phyloP scores from a whole-genome alignment of 495 filamentous ascomycete species.

The Penicillium antarcticum region DNA sequence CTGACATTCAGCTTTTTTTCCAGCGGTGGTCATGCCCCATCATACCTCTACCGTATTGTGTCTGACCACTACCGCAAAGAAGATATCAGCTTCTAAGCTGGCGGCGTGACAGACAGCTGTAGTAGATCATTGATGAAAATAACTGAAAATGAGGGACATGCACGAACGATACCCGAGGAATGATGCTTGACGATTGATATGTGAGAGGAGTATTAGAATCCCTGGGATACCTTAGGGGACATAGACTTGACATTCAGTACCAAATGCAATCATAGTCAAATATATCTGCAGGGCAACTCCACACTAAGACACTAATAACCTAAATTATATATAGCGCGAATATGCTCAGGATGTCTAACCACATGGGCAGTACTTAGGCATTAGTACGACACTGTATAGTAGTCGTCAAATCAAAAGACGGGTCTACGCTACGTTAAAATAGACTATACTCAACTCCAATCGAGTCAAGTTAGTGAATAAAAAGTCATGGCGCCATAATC shows the following conservation, averaged over 20 bases:
- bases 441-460: too few species aligned
- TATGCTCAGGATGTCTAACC: too few species aligned
- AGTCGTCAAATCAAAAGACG: not conserved
- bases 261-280: constrained; percentile 2
- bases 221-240: not conserved
- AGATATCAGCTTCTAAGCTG: constrained; percentile 61
- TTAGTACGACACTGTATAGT: too few species aligned
- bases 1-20: constrained; percentile 22
- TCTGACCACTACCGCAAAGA: constrained; percentile 82
- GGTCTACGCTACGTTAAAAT: not conserved
- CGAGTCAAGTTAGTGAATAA: constrained; percentile 6
- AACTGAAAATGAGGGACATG: constrained; percentile 3
- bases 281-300: too few species aligned
- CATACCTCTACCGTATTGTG: constrained; percentile 77
- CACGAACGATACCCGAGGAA: constrained; percentile 26
- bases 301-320: too few species aligned
- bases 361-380: too few species aligned
- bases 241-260: constrained; percentile 4
- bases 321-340: too few species aligned
- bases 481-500: constrained; percentile 46
- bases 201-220: constrained; percentile 6
- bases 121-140: not conserved
- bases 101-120: constrained; percentile 2
- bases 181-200: constrained; percentile 19
- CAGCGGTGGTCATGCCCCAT: constrained; percentile 76